Conservation (phyloP, 345 rosid species). For the Pugionium cornutum region DNA sequence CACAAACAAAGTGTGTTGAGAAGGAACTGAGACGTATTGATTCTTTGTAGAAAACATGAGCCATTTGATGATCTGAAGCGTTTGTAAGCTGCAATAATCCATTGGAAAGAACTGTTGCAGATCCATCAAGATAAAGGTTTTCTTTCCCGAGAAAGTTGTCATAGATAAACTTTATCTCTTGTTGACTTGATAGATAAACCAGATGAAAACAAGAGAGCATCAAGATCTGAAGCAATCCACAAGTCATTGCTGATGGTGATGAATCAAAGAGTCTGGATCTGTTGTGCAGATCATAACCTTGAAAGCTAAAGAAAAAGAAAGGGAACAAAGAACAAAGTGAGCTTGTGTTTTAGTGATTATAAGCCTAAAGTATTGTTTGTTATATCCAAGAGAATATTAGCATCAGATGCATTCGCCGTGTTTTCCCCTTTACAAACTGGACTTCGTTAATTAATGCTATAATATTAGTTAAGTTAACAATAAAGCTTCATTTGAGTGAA, state of each 20-base stretch:
- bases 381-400: conserved; percentile 9
- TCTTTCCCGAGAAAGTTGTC: conserved; percentile 37
- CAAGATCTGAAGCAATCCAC: conserved; percentile 24
- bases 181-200: conserved; percentile 29
- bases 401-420: conserved; percentile 5
- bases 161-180: conserved; percentile 43
- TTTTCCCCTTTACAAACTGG: conserved; percentile 10
- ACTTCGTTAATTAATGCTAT: conserved; percentile 8
- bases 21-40: conserved; percentile 49
- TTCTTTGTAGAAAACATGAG: conserved; percentile 48
- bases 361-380: conserved; percentile 25
- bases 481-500: conserved; percentile 9
- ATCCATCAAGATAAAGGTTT: conserved; percentile 39
- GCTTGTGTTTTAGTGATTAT: not conserved
- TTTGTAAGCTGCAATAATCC: conserved; percentile 62
- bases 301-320: conserved; percentile 20
- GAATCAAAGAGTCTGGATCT: conserved; percentile 19
- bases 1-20: conserved; percentile 48
- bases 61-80: conserved; percentile 37
- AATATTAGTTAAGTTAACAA: not conserved
- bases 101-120: conserved; percentile 39
- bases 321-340: conserved; percentile 12
- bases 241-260: conserved; percentile 21
- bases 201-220: conserved; percentile 9
- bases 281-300: conserved; percentile 8